Evolutionary conservation across 2,329 filamentous ascomycete genomes (phyloP), one percentile per base, ranked within the genome.

Genomic region (Clathrospora elynae): DNA sequence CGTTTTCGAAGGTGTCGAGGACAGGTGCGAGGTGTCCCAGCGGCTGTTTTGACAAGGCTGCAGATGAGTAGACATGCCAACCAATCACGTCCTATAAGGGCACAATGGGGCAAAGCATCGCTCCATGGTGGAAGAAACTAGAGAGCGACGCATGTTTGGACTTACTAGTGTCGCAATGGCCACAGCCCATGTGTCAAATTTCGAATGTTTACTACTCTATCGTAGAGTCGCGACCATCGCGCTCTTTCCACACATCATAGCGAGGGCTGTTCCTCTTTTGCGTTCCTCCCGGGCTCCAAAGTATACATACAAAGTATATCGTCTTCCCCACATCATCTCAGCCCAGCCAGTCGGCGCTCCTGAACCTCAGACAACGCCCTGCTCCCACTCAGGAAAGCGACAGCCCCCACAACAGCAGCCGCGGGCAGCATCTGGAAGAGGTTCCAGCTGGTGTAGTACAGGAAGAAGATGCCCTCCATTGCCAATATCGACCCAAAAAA

Each of bases 331-430:
- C 10, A 14, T 75, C 64, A 85, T 67, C 82, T 73, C 51, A 80
- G 67, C 4, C 90, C 91, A 14, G 88, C 86, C 61, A 96, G 74
- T 43, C 93, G 84, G 56, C 93, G 82, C 63, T 86, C 84, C 75
- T 96, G 93, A 19, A 99, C 92, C 76, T 99, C 93, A 35, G 89
- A 87, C 57, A 99, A 76, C 4, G 93, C 93, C 71, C 90, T 86
- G 66, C 86, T 90, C 42, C 93, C 93, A 67, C 89, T 96, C 51
- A 97, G 71, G 66, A 95, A 89, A 8, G 88, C 83, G 40, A 90
- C 81, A 17, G 80, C 72, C 11, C 85, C 84, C 19, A 93, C 81
- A 29, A 84, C 73, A 22, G 78, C 78, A 39, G 86, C 84, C 17
- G 84, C 84, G 4, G 90, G 91, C 35, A 99, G 77, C 10, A 83